Evolutionary conservation across 768 basidiomycete genomes (phyloP), one percentile per base, ranked within the genome.

Genomic region (Phylloporus rhodoxanthus): DNA sequence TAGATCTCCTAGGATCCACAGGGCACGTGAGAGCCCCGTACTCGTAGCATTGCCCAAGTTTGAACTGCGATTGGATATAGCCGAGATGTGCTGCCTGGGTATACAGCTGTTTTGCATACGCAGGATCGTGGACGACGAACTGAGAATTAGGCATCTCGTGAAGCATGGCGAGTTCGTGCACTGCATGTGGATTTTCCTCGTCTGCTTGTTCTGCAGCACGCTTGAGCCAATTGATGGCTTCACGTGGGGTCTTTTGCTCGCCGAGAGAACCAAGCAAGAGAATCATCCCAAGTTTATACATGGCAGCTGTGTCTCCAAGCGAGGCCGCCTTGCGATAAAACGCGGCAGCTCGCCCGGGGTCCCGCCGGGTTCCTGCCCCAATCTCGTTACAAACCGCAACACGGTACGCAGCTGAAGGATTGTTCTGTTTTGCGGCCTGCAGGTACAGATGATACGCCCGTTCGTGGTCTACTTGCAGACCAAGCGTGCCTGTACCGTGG

Each of bases 221-320:
- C 58, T 87, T 85, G 48, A 99, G 75, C 96, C 96, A 99, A 50
- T 83, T 85, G 56, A 95, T 81, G 6, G 93, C 94, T 64, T 99
- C 96, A 28, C 93, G 81, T 2, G 83, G 83, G 64, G 96, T 96
- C 55, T 79, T 83, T 48, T 77, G 80, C 66, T 94, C 91, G 21
- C 83, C 86, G 5, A 97, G 76, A 14, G 82, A 70, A 10, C 94
- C 95, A 30, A 89, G 80, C 19, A 98, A 75, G 26, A 96, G 77
- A 55, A 97, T 88, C 86, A 96, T 94, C n/a, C 93, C 93, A n/a
- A 99, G 82, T 68, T 98, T 98, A 74, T 96, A 98, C 96, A 98
- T 99, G 3, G 93, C 96, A 23, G 95, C 84, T 0, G 95, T 97
- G 66, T 98, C 96, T 17, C 94, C 94, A 30, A 98, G 73, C 1